phyloP scores from a whole-genome alignment of 805 yeast species.

The Debaryomyces prosopidis region DNA sequence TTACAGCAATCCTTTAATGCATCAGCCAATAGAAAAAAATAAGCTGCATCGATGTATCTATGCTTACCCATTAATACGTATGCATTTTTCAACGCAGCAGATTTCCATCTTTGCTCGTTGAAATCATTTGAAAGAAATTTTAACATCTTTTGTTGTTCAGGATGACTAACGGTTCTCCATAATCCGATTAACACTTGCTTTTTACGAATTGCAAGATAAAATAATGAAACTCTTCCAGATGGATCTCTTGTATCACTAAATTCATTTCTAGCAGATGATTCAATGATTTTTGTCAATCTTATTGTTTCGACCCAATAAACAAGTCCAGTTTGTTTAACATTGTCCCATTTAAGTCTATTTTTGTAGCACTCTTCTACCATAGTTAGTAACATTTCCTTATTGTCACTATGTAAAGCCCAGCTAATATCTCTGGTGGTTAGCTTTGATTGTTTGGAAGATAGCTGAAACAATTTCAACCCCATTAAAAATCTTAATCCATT shows the following conservation, averaged over 20 bases:
- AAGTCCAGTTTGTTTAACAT: conserved; percentile 60
- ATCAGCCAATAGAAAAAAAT: conserved; percentile 79
- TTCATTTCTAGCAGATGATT: conserved; percentile 69
- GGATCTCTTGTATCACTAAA: conserved; percentile 72
- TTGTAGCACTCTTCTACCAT: conserved; percentile 45
- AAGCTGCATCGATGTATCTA: conserved; percentile 82
- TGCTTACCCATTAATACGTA: conserved; percentile 88
- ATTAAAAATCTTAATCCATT: conserved; percentile 73
- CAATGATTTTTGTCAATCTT: conserved; percentile 46
- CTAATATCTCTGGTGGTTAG: conserved; percentile 77
- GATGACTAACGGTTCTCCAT: conserved; percentile 79
- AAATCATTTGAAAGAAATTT: conserved; percentile 79
- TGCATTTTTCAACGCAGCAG: conserved; percentile 92
- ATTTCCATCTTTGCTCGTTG: conserved; percentile 70
- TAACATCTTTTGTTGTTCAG: conserved; percentile 81
- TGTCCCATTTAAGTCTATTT: conserved; percentile 57
- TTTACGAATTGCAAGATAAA: conserved; percentile 75
- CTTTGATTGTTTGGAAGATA: conserved; percentile 46
- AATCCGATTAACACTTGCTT: conserved; percentile 74
- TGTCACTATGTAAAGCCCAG: conserved; percentile 86
- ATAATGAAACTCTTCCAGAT: conserved; percentile 61
- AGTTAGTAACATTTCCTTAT: conserved; percentile 64
- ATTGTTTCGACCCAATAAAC: conserved; percentile 62
- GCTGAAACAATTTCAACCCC: conserved; percentile 67
- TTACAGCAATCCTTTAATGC: conserved; percentile 74